Base-by-base conservation (phyloP, 768 basidiomycete genomes). In the Pulveroboletus frians region DNA sequence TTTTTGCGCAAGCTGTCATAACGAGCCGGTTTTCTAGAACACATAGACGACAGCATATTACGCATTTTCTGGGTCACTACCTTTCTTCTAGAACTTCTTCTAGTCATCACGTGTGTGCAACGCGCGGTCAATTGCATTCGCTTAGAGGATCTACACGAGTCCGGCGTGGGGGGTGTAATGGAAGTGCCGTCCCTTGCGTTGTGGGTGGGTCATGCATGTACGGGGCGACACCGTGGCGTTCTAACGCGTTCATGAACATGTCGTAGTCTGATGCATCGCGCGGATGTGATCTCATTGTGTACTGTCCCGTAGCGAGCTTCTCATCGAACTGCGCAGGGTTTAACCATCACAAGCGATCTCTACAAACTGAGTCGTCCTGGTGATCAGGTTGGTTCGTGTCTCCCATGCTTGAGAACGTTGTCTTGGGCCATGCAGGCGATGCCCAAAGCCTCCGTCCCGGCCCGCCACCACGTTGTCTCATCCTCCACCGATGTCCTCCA, bases 1-100 rank as follows among this genome's bases (percentile, higher is more conserved):
- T 67, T 69, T 60, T 63, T 67, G 42, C 65, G 57, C 53, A 66
- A 62, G 49, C 52, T 58, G 38, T 53, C 50, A 44, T 64, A 20
- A 59, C 39, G 39, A 38, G 38, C 31, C 31, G 31, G 15, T 32
- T 46, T 68, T 57, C 52, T 67, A 63, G 65, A 65, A 53, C 26
- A 26, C 54, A 34, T 44, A 62, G 58, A 63, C 32, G 51, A 32
- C 43, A 48, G 34, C 43, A 44, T 47, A 50, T 54, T 57, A 54
- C 45, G 26, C 51, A 3, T 30, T 50, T 52, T 49, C 46, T 18
- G 27, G 32, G 35, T 40, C 46, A 47, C 47, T 18, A 47, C 47
- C 17, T 53, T 54, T 46, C 32, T 51, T 34, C 21, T 61, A 45
- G 57, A 59, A 45, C 46, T 53, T 49, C 50, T 42, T 35, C 32